Conservation (phyloP, 1,284 basidiomycete genomes). For the Athelia psychrophila region DNA sequence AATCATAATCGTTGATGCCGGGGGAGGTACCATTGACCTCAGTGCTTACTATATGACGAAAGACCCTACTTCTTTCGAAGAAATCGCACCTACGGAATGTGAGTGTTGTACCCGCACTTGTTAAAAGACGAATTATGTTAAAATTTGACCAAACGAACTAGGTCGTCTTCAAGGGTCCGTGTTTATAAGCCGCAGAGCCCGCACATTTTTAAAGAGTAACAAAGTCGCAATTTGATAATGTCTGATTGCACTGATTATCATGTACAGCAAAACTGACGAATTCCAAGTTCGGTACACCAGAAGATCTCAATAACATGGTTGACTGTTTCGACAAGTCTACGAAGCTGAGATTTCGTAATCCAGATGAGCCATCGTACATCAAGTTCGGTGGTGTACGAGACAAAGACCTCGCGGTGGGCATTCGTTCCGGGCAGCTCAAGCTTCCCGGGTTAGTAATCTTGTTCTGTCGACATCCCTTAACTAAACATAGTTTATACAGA, state of each 20-base stretch:
- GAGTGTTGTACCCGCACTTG: constrained; percentile 1
- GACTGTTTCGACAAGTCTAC: constrained; percentile 37
- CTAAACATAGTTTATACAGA: constrained; percentile 4
- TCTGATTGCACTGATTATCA: not conserved
- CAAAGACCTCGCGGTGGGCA: constrained; percentile 31
- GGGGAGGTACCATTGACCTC: constrained; percentile 45
- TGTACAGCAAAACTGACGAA: constrained; percentile 28
- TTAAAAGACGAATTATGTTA: not conserved
- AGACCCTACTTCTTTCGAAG: constrained; percentile 20
- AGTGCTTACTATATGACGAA: constrained; percentile 28
- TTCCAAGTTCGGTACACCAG: constrained; percentile 31
- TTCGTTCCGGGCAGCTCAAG: constrained; percentile 37
- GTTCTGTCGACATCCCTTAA: not conserved
- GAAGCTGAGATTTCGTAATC: constrained; percentile 37
- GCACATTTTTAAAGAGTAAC: constrained; percentile 25
- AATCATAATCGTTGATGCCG: constrained; percentile 46
- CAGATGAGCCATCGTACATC: constrained; percentile 32
- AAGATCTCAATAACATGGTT: constrained; percentile 29
- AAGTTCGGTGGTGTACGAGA: constrained; percentile 37
- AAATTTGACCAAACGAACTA: constrained; percentile 8
- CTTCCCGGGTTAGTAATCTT: constrained; percentile 29
- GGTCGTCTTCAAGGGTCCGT: constrained; percentile 31
- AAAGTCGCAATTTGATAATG: constrained; percentile 20
- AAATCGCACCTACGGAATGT: constrained; percentile 31
- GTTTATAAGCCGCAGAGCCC: constrained; percentile 31